Conservation (phyloP, 441 rosid genomes). For the Pelargonium australe region DNA sequence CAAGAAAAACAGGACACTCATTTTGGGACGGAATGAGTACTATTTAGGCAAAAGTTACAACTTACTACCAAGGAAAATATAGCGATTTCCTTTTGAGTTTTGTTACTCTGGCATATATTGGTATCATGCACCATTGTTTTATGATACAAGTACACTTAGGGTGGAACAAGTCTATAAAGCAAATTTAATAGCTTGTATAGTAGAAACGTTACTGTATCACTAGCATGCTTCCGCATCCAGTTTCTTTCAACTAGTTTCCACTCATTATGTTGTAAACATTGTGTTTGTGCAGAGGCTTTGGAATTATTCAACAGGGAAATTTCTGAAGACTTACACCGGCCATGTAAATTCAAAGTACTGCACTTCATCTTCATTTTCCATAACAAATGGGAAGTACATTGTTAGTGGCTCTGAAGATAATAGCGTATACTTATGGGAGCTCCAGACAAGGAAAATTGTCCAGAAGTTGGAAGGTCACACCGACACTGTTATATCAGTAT, state of each 20-base stretch:
- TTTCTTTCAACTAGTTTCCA: neutral
- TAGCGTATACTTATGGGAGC: conserved; percentile 80
- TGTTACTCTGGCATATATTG: neutral
- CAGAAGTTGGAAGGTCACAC: conserved; percentile 93
- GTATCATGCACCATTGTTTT: neutral
- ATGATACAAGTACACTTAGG: neutral
- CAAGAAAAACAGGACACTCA: no score
- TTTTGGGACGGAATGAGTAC: no score
- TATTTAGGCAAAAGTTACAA: neutral
- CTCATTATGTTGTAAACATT: neutral
- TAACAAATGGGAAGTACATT: conserved; percentile 67
- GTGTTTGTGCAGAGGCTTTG: conserved; percentile 65
- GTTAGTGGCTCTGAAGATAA: conserved; percentile 90
- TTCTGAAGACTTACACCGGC: conserved; percentile 73
- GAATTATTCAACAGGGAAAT: conserved; percentile 71
- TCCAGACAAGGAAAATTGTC: conserved; percentile 63
- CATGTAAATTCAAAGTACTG: conserved; percentile 64
- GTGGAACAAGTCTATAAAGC: neutral
- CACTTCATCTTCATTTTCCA: conserved; percentile 64
- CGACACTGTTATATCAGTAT: conserved; percentile 68
- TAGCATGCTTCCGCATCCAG: conserved; percentile 1
- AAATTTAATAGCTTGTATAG: neutral
- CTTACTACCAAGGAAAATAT: neutral
- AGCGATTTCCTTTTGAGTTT: neutral
- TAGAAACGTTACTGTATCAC: neutral